phyloP scores from a whole-genome alignment of 805 yeast species.

The Pichia sporocuriosa region DNA sequence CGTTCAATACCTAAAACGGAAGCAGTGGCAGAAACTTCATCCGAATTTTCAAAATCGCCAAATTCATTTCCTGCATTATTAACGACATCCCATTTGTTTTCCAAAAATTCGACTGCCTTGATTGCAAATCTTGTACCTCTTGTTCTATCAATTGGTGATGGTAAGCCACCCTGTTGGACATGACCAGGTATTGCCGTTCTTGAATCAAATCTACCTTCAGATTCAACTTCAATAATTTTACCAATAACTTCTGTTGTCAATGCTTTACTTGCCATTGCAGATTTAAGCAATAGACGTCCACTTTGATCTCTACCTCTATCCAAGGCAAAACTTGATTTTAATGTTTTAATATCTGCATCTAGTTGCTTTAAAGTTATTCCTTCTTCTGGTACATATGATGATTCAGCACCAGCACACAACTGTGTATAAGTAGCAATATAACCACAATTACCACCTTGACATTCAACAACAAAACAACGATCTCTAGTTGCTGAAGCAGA shows the following conservation, averaged over 20 bases:
- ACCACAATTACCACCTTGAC: conserved; percentile 83
- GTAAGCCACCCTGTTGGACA: conserved; percentile 78
- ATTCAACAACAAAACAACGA: conserved; percentile 74
- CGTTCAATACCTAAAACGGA: conserved; percentile 79
- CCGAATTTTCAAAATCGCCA: conserved; percentile 25
- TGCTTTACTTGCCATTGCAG: conserved; percentile 63
- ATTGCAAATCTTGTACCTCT: conserved; percentile 67
- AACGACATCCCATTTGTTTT: conserved; percentile 29
- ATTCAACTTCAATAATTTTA: conserved; percentile 59
- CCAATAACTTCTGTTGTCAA: conserved; percentile 62
- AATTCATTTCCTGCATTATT: conserved; percentile 20
- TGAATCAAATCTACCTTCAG: conserved; percentile 62
- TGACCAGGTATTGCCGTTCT: conserved; percentile 82
- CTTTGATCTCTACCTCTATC: conserved; percentile 60
- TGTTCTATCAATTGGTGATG: conserved; percentile 72
- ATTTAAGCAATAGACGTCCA: conserved; percentile 64
- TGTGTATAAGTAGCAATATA: conserved; percentile 66
- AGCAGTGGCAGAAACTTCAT: conserved; percentile 46
- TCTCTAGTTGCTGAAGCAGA: conserved; percentile 74
- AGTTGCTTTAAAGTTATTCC: conserved; percentile 53
- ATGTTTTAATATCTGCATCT: conserved; percentile 56
- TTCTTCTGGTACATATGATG: conserved; percentile 72
- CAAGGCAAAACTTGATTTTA: conserved; percentile 51
- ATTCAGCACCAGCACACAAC: conserved; percentile 65
- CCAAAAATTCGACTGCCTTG: conserved; percentile 64